These are phyloP conservation scores for Ophiostoma novo-ulmi DNA, from an alignment of 2,329 filamentous ascomycete species.

Conservation along the genomic window DNA sequence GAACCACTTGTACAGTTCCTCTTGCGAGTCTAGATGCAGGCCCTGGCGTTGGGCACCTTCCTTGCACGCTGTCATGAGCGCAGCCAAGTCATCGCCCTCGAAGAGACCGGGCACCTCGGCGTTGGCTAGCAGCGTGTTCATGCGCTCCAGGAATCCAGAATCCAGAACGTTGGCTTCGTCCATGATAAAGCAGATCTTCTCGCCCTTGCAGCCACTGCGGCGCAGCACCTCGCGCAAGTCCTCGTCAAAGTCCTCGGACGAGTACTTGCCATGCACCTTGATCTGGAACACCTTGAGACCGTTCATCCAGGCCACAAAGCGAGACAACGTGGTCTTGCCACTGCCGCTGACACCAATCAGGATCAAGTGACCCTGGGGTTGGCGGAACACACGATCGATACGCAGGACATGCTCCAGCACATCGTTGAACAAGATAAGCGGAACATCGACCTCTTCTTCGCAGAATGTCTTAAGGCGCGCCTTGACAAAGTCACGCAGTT, in stretches of 20 bases:
- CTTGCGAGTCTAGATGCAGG: constrained; percentile 89
- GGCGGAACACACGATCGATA: constrained; percentile 96
- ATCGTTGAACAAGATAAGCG: constrained; percentile 98
- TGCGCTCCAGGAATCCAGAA: constrained; percentile 96
- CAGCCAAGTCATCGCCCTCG: constrained; percentile 96
- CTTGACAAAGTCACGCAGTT: constrained; percentile 94
- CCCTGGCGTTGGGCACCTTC: constrained; percentile 96
- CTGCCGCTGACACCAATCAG: constrained; percentile 97
- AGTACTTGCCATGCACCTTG: constrained; percentile 98
- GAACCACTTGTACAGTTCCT: constrained; percentile 99
- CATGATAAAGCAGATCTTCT: constrained; percentile 99
- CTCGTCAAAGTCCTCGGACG: constrained; percentile 96
- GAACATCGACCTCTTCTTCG: constrained; percentile 98
- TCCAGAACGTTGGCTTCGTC: constrained; percentile 98
- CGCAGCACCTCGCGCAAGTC: constrained; percentile 91
- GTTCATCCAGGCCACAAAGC: constrained; percentile 99
- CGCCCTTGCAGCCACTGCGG: constrained; percentile 91
- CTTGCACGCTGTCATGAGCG: constrained; percentile 99
- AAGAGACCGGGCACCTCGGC: constrained; percentile 99
- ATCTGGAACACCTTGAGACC: constrained; percentile 98
- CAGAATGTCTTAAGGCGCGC: constrained; percentile 96
- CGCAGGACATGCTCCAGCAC: constrained; percentile 96
- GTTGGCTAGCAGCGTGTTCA: constrained; percentile 98
- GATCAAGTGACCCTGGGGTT: constrained; percentile 96
- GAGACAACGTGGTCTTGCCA: constrained; percentile 95